A percentile compares a stretch with the other conserved stretches of the same genome.
phyloP scores from a whole-genome alignment of 768 basidiomycete genomes.

The Artomyces pyxidatus region DNA sequence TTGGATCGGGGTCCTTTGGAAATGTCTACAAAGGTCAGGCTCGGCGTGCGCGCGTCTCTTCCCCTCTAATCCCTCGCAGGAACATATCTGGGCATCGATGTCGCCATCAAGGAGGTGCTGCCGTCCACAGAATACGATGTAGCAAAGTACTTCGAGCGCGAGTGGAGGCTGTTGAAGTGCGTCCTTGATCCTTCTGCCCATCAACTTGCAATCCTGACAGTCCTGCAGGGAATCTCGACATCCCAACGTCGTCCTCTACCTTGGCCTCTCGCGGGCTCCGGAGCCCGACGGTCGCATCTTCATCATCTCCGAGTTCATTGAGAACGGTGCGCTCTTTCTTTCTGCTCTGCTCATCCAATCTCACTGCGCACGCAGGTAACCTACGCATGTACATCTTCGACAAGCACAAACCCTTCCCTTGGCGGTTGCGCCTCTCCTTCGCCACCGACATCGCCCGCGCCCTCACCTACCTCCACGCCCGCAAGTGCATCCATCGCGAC shows the following conservation, averaged over 20 bases:
- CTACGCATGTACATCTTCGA: conserved; percentile 87
- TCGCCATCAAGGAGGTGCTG: conserved; percentile 94
- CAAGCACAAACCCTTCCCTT: conserved; percentile 76
- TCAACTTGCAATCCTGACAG: conserved; percentile 7
- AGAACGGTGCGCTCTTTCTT: conserved; percentile 58
- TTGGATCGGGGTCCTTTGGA: conserved; percentile 90
- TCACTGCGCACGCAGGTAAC: too few species aligned
- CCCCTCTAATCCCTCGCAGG: conserved; percentile 34
- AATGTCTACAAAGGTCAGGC: conserved; percentile 76
- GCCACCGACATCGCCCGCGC: conserved; percentile 92
- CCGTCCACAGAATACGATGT: conserved; percentile 91
- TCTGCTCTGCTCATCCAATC: too few species aligned
- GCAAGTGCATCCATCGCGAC: conserved; percentile 84
- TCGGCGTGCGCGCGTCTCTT: not conserved
- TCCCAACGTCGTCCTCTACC: conserved; percentile 88
- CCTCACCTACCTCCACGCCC: conserved; percentile 94
- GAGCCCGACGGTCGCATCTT: conserved; percentile 78
- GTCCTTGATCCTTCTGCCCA: conserved; percentile 12
- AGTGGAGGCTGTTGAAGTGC: conserved; percentile 93
- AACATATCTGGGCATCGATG: conserved; percentile 88
- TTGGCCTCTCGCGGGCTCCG: conserved; percentile 81
- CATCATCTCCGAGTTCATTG: conserved; percentile 93
- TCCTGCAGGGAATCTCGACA: conserved; percentile 67
- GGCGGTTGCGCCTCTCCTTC: conserved; percentile 90
- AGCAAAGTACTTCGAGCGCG: conserved; percentile 96